Percentiles rank a stretch among this genome's conserved stretches.
phyloP scores from a whole-genome alignment of 352 stramenopile genomes.

The Paralagenidium karlingii region DNA sequence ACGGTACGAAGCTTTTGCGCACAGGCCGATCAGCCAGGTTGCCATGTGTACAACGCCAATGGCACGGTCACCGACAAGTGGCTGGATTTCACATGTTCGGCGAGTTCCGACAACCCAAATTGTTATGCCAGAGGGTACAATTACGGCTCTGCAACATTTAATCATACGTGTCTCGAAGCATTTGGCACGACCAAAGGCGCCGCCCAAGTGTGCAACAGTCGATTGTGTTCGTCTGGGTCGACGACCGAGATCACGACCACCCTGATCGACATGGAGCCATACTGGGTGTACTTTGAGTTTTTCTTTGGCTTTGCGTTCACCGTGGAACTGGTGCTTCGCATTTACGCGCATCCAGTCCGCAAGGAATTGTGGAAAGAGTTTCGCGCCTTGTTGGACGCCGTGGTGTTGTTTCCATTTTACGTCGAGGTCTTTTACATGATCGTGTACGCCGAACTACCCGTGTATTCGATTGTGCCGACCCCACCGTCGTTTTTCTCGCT shows the following conservation, averaged over 20 bases:
- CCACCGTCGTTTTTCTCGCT: constrained; percentile 48
- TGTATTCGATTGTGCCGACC: constrained; percentile 50
- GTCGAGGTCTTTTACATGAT: constrained; percentile 39
- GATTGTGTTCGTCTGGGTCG: constrained; percentile 2
- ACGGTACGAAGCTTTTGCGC: constrained; percentile 25
- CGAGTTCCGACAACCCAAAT: no score
- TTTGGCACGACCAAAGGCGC: constrained; percentile 3
- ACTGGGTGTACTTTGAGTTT: constrained; percentile 74
- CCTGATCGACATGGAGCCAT: constrained; percentile 41
- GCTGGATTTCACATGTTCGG: no score
- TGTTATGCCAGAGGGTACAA: constrained; percentile 3
- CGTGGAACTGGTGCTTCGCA: constrained; percentile 37
- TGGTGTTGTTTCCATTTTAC: constrained; percentile 15
- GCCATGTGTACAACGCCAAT: constrained; percentile 14
- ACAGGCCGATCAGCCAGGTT: constrained; percentile 15
- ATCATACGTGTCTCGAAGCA: not conserved
- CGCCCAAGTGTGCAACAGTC: constrained; percentile 3
- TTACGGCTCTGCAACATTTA: constrained; percentile 1
- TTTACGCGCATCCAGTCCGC: constrained; percentile 14
- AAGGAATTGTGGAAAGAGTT: constrained; percentile 14
- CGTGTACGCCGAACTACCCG: constrained; percentile 16
- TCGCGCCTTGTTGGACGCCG: constrained; percentile 7
- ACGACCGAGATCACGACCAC: constrained; percentile 1
- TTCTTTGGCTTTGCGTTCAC: constrained; percentile 42
- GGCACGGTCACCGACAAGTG: constrained; percentile 6